phyloP scores from a whole-genome alignment of 495 filamentous ascomycete species.

The Penicillium odoratum region DNA sequence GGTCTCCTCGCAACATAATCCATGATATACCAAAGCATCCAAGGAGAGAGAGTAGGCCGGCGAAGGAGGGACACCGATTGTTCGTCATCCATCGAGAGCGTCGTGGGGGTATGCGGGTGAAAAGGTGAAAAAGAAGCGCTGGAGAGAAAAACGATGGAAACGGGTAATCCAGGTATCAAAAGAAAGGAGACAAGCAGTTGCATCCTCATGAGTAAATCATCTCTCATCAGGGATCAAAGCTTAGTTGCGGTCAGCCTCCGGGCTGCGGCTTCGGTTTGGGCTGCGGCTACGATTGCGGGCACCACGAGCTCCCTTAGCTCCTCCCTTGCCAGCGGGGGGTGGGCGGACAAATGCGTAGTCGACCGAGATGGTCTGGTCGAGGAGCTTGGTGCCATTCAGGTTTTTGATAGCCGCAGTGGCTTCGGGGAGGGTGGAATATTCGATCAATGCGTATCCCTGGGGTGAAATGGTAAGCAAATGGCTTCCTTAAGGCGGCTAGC shows the following conservation, averaged over 20 bases:
- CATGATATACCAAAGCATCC: not conserved
- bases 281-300: slow-evolving; percentile 54
- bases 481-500: not conserved
- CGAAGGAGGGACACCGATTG: slow-evolving; percentile 2
- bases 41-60: slow-evolving; percentile 11
- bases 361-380: slow-evolving; percentile 88
- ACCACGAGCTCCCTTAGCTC: slow-evolving; percentile 43
- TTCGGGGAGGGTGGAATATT: slow-evolving; percentile 86
- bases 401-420: slow-evolving; percentile 84
- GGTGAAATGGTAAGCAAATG: slow-evolving; percentile 12
- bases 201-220: slow-evolving; percentile 5
- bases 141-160: slow-evolving; percentile 2
- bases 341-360: slow-evolving; percentile 98
- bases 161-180: slow-evolving; percentile 19
- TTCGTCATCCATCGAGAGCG: slow-evolving; percentile 17
- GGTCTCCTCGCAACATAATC: not conserved
- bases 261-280: slow-evolving; percentile 62
- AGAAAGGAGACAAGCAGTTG: slow-evolving; percentile 1
- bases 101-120: slow-evolving; percentile 7
- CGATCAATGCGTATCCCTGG: slow-evolving; percentile 90
- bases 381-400: slow-evolving; percentile 75
- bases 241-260: slow-evolving; percentile 43
- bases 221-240: slow-evolving; percentile 1
- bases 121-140: slow-evolving; percentile 10
- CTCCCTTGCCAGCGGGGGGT: slow-evolving; percentile 65